Percentiles rank a stretch among this genome's conserved stretches.
These are phyloP conservation scores for Daldinia childiae DNA, from an alignment of 495 filamentous ascomycete species.

Conservation along the genomic window DNA sequence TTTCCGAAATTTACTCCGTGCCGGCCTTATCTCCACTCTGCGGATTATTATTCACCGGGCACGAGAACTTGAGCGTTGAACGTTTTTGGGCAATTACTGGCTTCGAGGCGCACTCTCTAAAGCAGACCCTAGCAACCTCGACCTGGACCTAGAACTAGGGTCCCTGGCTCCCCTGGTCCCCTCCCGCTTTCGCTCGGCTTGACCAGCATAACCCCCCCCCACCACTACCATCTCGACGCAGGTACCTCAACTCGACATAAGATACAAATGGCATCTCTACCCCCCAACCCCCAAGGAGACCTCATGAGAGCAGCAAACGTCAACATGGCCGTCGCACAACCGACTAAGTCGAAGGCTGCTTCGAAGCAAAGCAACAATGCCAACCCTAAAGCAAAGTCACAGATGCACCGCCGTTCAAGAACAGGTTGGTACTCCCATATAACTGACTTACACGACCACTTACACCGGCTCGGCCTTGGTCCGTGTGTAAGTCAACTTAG, in stretches of 20 bases:
- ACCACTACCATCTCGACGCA: constrained; percentile 53
- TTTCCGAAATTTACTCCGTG: constrained; percentile 37
- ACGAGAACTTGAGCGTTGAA: constrained; percentile 44
- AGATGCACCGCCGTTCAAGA: constrained; percentile 91
- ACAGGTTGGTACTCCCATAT: constrained; percentile 72
- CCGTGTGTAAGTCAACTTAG: constrained; percentile 39
- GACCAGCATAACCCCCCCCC: constrained; percentile 52
- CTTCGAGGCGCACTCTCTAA: constrained; percentile 37
- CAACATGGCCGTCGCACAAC: constrained; percentile 65
- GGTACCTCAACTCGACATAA: constrained; percentile 51
- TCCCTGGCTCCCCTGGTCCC: constrained; percentile 48
- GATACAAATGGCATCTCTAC: constrained; percentile 70
- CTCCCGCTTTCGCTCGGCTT: constrained; percentile 60
- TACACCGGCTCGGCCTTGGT: constrained; percentile 27
- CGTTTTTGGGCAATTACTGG: constrained; percentile 43
- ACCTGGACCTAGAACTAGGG: constrained; percentile 54
- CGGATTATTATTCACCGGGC: constrained; percentile 44
- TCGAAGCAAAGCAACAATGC: constrained; percentile 61
- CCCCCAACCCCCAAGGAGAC: constrained; percentile 63
- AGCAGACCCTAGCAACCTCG: constrained; percentile 42
- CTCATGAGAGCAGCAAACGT: constrained; percentile 63
- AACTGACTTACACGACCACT: constrained; percentile 44
- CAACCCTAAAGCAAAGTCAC: constrained; percentile 70
- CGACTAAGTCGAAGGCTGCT: constrained; percentile 63
- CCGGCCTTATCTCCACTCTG: constrained; percentile 29